phyloP scores from a whole-genome alignment of 139 green algal genomes.

The Auxenochlorella pyrenoidosa region DNA sequence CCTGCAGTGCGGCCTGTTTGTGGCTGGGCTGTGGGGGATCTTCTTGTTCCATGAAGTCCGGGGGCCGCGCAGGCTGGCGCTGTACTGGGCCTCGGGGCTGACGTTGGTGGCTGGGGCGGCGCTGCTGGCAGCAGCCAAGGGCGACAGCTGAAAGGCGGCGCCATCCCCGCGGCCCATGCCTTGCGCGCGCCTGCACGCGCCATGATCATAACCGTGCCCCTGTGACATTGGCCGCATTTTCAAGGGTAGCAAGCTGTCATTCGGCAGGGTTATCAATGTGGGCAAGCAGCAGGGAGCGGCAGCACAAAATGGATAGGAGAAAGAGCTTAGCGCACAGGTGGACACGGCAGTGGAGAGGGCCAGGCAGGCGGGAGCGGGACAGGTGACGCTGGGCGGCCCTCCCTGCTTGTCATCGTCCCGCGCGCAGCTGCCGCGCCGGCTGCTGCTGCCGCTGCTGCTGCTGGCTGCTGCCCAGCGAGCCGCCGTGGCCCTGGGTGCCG shows the following conservation, averaged over 20 bases:
- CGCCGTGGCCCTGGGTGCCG: conserved; percentile 4
- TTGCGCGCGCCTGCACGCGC: too few species aligned
- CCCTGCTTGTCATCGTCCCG: not conserved
- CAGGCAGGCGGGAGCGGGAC: not conserved
- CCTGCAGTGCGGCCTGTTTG: conserved; percentile 59
- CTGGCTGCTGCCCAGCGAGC: not conserved
- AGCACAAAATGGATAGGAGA: not conserved
- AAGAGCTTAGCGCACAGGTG: not conserved
- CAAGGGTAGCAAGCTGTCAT: too few species aligned
- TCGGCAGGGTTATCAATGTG: too few species aligned
- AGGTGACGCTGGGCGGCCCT: not conserved
- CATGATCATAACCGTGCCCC: too few species aligned
- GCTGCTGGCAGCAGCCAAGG: conserved; percentile 43
- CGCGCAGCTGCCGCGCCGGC: conserved; percentile 22
- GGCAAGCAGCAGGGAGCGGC: too few species aligned
- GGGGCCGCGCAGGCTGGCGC: not conserved
- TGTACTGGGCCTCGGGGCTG: conserved; percentile 35
- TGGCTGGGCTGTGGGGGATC: conserved; percentile 62
- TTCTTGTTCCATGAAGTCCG: conserved; percentile 49
- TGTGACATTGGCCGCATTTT: not conserved
- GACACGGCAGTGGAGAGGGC: not conserved
- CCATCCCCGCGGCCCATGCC: too few species aligned
- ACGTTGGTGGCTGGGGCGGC: conserved; percentile 33
- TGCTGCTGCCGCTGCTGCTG: conserved; percentile 8
- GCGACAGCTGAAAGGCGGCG: not conserved